Conservation (phyloP, 805 yeast genomes). For the Saccharomycopsis microspora region DNA sequence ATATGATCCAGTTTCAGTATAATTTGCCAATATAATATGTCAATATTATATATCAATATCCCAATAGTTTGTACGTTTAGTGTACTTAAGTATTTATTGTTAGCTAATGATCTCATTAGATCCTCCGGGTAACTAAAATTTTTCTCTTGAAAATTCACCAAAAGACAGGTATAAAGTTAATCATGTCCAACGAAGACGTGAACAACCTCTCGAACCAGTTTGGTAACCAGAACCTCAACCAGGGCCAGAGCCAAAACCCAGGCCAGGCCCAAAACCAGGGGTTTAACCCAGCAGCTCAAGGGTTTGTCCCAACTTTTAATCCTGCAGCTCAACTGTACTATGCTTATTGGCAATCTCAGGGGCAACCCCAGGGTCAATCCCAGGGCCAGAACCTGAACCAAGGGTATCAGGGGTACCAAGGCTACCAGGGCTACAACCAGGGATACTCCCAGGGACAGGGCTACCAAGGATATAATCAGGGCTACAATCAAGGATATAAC, state of each 20-base stretch:
- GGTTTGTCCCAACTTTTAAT: not conserved
- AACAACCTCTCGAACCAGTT: constrained; percentile 15
- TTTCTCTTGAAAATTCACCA: too few relatives aligned
- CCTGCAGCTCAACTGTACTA: not conserved
- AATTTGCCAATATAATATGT: too few relatives aligned
- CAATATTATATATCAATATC: too few relatives aligned
- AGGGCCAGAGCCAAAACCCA: not conserved
- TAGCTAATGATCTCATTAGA: too few relatives aligned
- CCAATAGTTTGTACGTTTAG: too few relatives aligned
- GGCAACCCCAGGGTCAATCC: constrained; percentile 3
- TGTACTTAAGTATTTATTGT: too few relatives aligned
- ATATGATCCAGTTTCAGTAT: too few relatives aligned
- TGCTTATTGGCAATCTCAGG: too few relatives aligned
- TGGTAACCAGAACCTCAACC: constrained; percentile 11
- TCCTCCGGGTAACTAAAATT: too few relatives aligned
- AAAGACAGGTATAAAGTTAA: too few relatives aligned
- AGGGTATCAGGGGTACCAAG: constrained; percentile 20
- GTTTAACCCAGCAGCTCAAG: constrained; percentile 7
- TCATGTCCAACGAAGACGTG: constrained; percentile 10
- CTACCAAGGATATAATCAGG: not conserved
- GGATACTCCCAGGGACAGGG: constrained; percentile 6
- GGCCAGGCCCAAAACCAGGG: not conserved
- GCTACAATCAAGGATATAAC: constrained; percentile 16
- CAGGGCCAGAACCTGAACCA: constrained; percentile 9
- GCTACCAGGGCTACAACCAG: constrained; percentile 9